Evolutionary conservation across 1,284 basidiomycete species (phyloP).

Genomic region (Cutaneotrichosporon dermatis): DNA sequence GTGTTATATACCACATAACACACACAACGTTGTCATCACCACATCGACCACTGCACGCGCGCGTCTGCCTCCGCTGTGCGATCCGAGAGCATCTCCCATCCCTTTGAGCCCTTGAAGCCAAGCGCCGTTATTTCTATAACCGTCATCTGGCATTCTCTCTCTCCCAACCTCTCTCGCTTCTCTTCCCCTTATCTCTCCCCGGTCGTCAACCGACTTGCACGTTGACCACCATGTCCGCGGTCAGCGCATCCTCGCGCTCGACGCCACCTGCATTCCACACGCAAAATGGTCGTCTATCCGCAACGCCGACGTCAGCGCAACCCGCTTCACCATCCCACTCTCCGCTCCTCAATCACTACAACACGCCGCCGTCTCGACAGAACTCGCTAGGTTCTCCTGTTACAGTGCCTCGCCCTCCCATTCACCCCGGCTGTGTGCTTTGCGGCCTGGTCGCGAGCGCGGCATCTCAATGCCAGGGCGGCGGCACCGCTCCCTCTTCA

Average conservation of each 20-base stretch:
- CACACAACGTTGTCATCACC: too few species aligned
- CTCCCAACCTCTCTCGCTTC: neutral
- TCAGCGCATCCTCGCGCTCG: neutral
- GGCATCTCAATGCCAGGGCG: conserved; percentile 2
- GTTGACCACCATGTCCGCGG: neutral
- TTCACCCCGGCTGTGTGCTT: conserved; percentile 32
- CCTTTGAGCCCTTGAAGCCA: too few species aligned
- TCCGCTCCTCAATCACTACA: neutral
- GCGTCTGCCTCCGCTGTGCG: too few species aligned
- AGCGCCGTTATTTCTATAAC: neutral
- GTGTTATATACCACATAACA: too few species aligned
- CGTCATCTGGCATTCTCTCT: neutral
- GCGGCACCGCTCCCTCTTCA: neutral
- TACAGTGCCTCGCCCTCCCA: neutral
- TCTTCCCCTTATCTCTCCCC: neutral
- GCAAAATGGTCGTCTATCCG: neutral
- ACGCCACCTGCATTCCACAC: neutral
- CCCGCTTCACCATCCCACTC: neutral
- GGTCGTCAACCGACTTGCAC: neutral
- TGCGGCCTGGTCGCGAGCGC: conserved; percentile 31
- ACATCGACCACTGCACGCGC: too few species aligned
- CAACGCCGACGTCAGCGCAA: neutral
- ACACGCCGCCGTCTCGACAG: neutral
- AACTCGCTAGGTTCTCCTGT: neutral
- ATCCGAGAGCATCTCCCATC: too few species aligned